Evolutionary conservation across 768 basidiomycete genomes (phyloP), one percentile per base, ranked within the genome.

Genomic region (Auricularia auricula-judae): DNA sequence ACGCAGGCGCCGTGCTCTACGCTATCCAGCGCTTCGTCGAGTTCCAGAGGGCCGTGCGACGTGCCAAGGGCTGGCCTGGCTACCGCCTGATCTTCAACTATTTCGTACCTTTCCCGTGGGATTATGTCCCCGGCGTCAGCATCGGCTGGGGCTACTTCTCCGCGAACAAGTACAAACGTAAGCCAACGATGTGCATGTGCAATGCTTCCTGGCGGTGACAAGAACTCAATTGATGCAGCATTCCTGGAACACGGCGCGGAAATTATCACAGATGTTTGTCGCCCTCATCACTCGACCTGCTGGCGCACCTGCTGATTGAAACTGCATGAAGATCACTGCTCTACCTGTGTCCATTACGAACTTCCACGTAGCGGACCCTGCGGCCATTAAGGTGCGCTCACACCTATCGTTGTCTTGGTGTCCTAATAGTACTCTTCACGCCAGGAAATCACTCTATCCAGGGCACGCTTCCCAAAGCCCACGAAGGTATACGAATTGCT

Each of bases 391-490:
- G 42, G 39, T 42, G 39, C 39, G 65, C 63, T 2, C 35, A 16
- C n/a, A 18, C 29, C n/a, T 65, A 21, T 60, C 35, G 21, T 18
- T 58, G 21, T 10, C 29, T 33, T 63, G 33, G 47, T 56, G 8
- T 21, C 36, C 36, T 56, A 7, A 62, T 21, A 36, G 43, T 33
- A 56, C 33, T 51, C 36, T 12, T 47, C 29, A 16, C n/a, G 33
- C 18, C 67, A 86, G 84, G 84, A 85, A 71, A 74, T 86, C 4
- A 76, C 78, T 3, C 74, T 75, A 14, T 76, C 78, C 29, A 76
- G 82, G 12, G 73, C 78, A 10, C 79, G 80, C 14, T 88, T 86
- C 67, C 82, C 84, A 0, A 88, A 88, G 68, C 81, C 84, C 7
- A 68, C 82, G 0, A 66, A 78, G 3, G 69, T 75, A 34, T 87